Evolutionary conservation across 192 early-diverging fungal genomes (phyloP).

Genomic region (Coemansia sp.): DNA sequence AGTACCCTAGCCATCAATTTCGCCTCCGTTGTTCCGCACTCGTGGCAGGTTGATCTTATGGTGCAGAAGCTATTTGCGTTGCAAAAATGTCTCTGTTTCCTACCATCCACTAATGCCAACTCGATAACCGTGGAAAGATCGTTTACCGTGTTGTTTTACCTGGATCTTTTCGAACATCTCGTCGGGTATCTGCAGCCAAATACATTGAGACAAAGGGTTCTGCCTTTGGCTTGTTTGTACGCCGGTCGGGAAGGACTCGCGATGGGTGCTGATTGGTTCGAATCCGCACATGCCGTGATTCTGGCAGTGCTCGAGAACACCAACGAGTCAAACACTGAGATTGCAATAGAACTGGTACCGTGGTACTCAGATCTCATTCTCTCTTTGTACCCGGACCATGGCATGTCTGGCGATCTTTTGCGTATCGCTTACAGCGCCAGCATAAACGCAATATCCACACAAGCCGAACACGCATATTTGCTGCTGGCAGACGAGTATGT

Average conservation of each 20-base stretch:
- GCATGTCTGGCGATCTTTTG: slow-evolving; percentile 28
- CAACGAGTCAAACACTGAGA: neutral
- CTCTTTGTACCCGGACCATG: slow-evolving; percentile 12
- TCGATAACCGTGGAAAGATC: neutral
- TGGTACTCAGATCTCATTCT: slow-evolving; percentile 40
- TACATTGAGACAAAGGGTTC: slow-evolving; percentile 7
- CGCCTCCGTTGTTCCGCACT: neutral
- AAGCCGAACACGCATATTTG: neutral
- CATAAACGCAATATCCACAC: neutral
- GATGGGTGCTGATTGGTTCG: slow-evolving; percentile 30
- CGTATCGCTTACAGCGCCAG: slow-evolving; percentile 31
- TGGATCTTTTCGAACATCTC: slow-evolving; percentile 47
- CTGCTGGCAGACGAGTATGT: neutral
- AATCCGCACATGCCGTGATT: slow-evolving; percentile 42
- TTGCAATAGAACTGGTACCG: slow-evolving; percentile 11
- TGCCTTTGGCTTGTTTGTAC: slow-evolving; percentile 32
- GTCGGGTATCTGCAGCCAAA: neutral
- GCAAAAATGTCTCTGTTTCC: slow-evolving; percentile 25
- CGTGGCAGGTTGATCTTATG: neutral
- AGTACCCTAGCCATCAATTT: slow-evolving; percentile 10
- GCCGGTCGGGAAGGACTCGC: neutral
- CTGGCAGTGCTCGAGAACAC: slow-evolving; percentile 24
- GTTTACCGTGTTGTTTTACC: slow-evolving; percentile 31
- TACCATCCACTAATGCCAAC: neutral
- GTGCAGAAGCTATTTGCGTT: slow-evolving; percentile 11